Base-by-base conservation (phyloP, 164 flowering plant species). In the Berberis vulgaris region DNA sequence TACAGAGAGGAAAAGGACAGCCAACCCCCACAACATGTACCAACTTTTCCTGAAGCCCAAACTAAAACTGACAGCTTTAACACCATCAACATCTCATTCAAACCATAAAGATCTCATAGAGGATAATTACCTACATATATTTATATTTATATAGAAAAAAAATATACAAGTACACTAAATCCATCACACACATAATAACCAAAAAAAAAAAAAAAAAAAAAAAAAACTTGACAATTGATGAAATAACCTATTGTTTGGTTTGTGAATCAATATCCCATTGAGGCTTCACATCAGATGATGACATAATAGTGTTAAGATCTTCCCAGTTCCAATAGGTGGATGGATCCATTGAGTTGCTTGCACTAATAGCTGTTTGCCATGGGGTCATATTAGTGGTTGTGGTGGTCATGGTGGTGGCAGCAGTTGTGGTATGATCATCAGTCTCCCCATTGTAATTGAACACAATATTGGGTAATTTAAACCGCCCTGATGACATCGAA, bases 271-370 rank as follows among this genome's bases (percentile, higher is more conserved):
- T 80, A 44, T 81, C 85, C 81, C 83, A 77, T 12, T 81, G 67
- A 1, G 69, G 66, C 58, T 66, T 75, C 44, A 78, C 68, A 75
- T 82, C 86, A 63, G 74, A 65, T 2, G 82, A 4, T 2, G 45
- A 72, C 6, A 67, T 73, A 8, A 83, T 56, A 12, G 73, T 61
- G 46, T 79, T 79, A 5, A 80, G 66, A 50, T 87, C 88, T n/a
- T 82, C 86, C 88, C 86, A 85, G 45, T 60, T 75, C 89, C 88
- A 87, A 64, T 66, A 70, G 58, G 54, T 68, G 61, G 69, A 58
- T 2, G 66, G 60, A 40, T 81, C 82, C 80, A 81, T 55, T 45
- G 54, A 60, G 59, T 12, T 69, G 49, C 54, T 69, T 63, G 75
- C 50, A 6, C 8, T 11, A 6, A 26, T 26, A 3, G 74, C 68